Evolutionary conservation across 805 yeast genomes (phyloP).

Genomic region (Candida argentea): DNA sequence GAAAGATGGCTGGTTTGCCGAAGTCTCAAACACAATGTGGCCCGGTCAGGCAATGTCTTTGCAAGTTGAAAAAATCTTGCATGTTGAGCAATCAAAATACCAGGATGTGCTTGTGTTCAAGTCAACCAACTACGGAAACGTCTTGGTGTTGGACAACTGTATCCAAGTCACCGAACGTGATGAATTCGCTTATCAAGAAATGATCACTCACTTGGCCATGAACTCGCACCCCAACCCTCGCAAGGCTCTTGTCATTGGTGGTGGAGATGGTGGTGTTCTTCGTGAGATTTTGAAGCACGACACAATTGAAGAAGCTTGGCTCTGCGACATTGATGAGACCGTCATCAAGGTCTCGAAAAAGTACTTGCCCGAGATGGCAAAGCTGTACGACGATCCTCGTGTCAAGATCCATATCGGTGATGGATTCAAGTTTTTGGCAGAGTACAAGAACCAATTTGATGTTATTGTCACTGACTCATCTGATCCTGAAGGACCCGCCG

Average conservation of each 20-base stretch:
- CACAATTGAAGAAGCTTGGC: slow-evolving; percentile 75
- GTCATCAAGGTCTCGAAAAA: slow-evolving; percentile 81
- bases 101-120: slow-evolving; percentile 93
- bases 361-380: slow-evolving; percentile 81
- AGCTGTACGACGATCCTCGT: slow-evolving; percentile 78
- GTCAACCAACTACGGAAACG: slow-evolving; percentile 91
- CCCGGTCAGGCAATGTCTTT: slow-evolving; percentile 97
- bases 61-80: slow-evolving; percentile 77
- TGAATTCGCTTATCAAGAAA: slow-evolving; percentile 95
- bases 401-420: slow-evolving; percentile 88
- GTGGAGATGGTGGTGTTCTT: slow-evolving; percentile 98
- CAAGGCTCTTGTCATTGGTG: slow-evolving; percentile 90
- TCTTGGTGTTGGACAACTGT: slow-evolving; percentile 86
- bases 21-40: slow-evolving; percentile 92
- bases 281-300: slow-evolving; percentile 90
- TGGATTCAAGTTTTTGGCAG: slow-evolving; percentile 91
- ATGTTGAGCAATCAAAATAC: slow-evolving; percentile 76
- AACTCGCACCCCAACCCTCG: slow-evolving; percentile 93
- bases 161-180: slow-evolving; percentile 97
- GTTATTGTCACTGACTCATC: slow-evolving; percentile 96
- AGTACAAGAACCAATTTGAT: slow-evolving; percentile 77
- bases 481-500: slow-evolving; percentile 99
- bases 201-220: slow-evolving; percentile 91
- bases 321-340: slow-evolving; percentile 93
- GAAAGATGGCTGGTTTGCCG: slow-evolving; percentile 94